Base-by-base conservation (phyloP, 2,329 filamentous ascomycete genomes). In the Nemania sp. region DNA sequence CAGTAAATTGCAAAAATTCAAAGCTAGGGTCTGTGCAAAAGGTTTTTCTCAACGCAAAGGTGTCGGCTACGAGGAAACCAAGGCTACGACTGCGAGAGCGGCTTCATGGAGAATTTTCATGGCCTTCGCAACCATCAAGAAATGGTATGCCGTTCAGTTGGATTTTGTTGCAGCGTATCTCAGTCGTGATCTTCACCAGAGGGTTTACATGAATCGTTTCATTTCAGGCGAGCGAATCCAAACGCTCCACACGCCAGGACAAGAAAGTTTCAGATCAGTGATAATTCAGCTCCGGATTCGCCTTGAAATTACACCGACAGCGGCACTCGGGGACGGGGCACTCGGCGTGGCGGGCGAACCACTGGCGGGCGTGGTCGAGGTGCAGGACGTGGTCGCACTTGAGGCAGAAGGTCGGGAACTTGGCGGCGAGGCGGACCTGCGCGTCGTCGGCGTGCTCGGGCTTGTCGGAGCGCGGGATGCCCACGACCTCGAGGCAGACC, bases 321-420 rank as follows among this genome's bases (percentile, higher is more conserved):
- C 82, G 77, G 64, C 86, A 89, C 70, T 88, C 85, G 1, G 86
- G 83, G 44, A 88, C 83, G 0, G 86, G 84, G 64, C 86, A 88
- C 70, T 88, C 83, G 23, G 77, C 77, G 60, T 88, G 84, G 26
- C 82, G 72, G 6, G 78, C 74, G 63, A 88, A 89, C 86, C 86
- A 89, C 69, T 81, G 78, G 61, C 82, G 72, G 5, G 84, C 84
- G 65, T 88, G 86, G 61, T 88, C 85, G 52, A 87, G 74, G 62
- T 89, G 86, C 64, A 85, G 71, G 8, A 86, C 83, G 64, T 89
- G 86, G 64, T 87, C 84, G 66, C 86, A 89, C 61, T 80, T 79
- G 37, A 88, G 74, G 57, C 86, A 89, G 64, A 88, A 88, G 0
- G 83, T 86, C n/a, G 84, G 82, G 64, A 88, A 88, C 40, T 78